These are phyloP conservation scores for Cercospora citrullina DNA, from an alignment of 2,329 filamentous ascomycete genomes.

Conservation along the genomic window DNA sequence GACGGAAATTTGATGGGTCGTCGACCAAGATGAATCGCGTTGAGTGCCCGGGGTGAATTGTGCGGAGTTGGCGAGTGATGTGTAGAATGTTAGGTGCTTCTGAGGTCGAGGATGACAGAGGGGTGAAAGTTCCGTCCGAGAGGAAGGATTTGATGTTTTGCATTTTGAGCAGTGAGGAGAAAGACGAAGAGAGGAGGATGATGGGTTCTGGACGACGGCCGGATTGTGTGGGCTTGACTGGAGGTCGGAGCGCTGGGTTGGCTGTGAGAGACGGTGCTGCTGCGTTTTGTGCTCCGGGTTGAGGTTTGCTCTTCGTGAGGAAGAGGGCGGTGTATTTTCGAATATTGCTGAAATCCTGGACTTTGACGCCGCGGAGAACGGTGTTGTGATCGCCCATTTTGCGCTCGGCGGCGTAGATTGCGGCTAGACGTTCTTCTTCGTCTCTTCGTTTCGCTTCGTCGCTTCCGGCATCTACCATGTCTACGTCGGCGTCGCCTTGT, in stretches of 20 bases:
- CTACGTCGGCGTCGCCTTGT: constrained; percentile 39
- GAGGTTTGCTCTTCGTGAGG: constrained; percentile 54
- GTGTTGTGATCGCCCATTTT: constrained; percentile 92
- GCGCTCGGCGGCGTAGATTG: constrained; percentile 89
- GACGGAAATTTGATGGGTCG: constrained; percentile 90
- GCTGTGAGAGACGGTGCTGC: constrained; percentile 46
- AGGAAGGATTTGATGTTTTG: constrained; percentile 95
- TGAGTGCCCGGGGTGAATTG: constrained; percentile 67
- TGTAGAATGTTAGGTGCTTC: constrained; percentile 75
- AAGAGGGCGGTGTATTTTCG: constrained; percentile 59
- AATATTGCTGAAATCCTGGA: constrained; percentile 88
- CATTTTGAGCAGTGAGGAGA: constrained; percentile 90
- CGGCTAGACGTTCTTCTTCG: constrained; percentile 76
- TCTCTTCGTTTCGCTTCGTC: constrained; percentile 56
- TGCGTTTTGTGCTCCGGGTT: constrained; percentile 41
- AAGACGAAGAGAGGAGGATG: constrained; percentile 93
- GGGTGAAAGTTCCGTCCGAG: constrained; percentile 76
- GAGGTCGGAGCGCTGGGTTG: constrained; percentile 40
- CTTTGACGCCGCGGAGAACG: constrained; percentile 80
- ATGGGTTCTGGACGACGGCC: constrained; percentile 71
- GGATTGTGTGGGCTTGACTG: constrained; percentile 38
- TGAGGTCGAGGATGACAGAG: constrained; percentile 63
- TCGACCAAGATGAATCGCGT: constrained; percentile 96
- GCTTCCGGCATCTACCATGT: constrained; percentile 45
- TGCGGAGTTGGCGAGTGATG: constrained; percentile 73